These are phyloP conservation scores for Claviceps sp. DNA, from an alignment of 2,329 filamentous ascomycete genomes.

Conservation along the genomic window DNA sequence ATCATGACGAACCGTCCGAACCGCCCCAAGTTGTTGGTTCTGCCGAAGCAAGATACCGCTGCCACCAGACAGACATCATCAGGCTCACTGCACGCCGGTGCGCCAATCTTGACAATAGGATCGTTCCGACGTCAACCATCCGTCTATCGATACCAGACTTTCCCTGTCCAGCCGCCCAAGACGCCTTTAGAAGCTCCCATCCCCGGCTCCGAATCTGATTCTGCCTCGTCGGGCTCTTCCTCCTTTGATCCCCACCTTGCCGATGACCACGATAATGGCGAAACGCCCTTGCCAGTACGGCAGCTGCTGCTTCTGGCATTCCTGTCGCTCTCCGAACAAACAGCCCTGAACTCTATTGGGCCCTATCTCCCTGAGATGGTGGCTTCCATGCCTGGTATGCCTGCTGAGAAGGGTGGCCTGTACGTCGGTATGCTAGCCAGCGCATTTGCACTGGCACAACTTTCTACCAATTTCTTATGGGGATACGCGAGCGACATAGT, in stretches of 20 bases:
- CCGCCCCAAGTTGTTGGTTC: slow-evolving; percentile 2
- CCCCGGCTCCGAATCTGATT: slow-evolving; percentile 9
- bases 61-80: slow-evolving; percentile 19
- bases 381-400: slow-evolving; percentile 68
- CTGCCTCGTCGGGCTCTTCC: not conserved
- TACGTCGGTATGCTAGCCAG: slow-evolving; percentile 88
- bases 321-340: slow-evolving; percentile 87
- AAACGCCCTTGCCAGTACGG: slow-evolving; percentile 65
- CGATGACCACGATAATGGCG: slow-evolving; percentile 27
- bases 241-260: slow-evolving; percentile 8
- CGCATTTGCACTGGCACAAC: slow-evolving; percentile 82
- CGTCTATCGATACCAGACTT: slow-evolving; percentile 62
- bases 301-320: slow-evolving; percentile 79
- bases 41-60: slow-evolving; percentile 1
- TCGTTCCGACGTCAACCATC: slow-evolving; percentile 25
- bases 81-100: slow-evolving; percentile 39
- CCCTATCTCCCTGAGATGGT: slow-evolving; percentile 94
- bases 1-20: slow-evolving; percentile 4
- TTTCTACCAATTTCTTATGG: slow-evolving; percentile 68
- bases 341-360: slow-evolving; percentile 88
- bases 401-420: slow-evolving; percentile 56
- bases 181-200: slow-evolving; percentile 38
- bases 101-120: slow-evolving; percentile 28
- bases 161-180: slow-evolving; percentile 61
- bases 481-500: slow-evolving; percentile 48